Evolutionary conservation across 2,329 filamentous ascomycete genomes (phyloP).

Genomic region (Cordyceps tenuipes): DNA sequence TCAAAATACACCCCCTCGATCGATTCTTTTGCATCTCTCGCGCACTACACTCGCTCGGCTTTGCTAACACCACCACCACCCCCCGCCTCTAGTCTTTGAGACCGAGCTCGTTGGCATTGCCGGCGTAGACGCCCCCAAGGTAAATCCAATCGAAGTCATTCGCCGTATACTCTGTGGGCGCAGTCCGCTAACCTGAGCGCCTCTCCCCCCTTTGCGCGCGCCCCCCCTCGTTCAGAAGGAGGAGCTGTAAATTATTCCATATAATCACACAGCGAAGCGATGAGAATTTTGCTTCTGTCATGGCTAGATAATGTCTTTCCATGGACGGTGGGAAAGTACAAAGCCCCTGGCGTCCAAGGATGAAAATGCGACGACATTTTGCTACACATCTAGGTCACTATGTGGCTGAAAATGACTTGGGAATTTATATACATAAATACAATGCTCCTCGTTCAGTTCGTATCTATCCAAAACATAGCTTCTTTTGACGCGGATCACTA

Average conservation of each 20-base stretch:
- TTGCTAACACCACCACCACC: conserved; percentile 13
- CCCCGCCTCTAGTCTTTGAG: conserved; percentile 60
- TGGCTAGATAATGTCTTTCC: background rate
- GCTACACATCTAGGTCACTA: background rate
- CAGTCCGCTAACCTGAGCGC: conserved; percentile 6
- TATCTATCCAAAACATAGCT: conserved; percentile 40
- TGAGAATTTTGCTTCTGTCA: background rate
- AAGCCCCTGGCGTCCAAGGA: too few species aligned
- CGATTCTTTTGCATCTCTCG: conserved; percentile 9
- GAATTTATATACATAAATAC: background rate
- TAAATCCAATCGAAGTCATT: conserved; percentile 5
- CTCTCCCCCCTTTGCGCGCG: background rate
- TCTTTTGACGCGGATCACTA: conserved; percentile 41
- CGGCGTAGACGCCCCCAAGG: conserved; percentile 43
- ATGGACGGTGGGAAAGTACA: background rate
- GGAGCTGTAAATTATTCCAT: conserved; percentile 8
- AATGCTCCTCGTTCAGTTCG: background rate
- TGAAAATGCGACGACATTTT: too few species aligned
- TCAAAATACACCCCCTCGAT: conserved; percentile 4
- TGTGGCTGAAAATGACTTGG: background rate
- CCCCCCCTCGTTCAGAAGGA: background rate
- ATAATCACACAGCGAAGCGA: conserved; percentile 3
- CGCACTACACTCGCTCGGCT: background rate
- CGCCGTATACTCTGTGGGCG: conserved; percentile 1
- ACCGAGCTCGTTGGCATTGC: conserved; percentile 81